Base-by-base conservation (phyloP, 768 basidiomycete species). In the Panaeolus cyanescens region DNA sequence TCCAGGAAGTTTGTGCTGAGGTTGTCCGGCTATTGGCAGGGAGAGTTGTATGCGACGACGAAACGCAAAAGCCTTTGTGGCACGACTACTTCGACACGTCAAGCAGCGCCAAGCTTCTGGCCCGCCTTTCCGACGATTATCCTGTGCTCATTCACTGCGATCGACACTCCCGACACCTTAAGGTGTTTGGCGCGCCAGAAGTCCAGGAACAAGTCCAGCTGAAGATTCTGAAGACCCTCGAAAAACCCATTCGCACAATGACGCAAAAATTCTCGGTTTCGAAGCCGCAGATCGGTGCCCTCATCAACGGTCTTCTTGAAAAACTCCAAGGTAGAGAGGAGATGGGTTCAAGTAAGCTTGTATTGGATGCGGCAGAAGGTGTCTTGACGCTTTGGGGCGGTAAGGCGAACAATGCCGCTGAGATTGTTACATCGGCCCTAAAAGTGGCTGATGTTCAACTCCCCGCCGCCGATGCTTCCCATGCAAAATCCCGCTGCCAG, bases 81-180 rank as follows among this genome's bases (percentile, higher is more conserved):
- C 79, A 83, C 54, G 78, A 79, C 17, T 82, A 81, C 58, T 79
- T 86, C 60, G 74, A 77, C 15, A 69, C 73, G n/a, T 54, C 73
- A n/a, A 79, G 76, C 59, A 80, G 82, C 37, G 58, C 61, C 20
- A 73, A 73, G 25, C 70, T 71, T 8, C 56, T 86, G 30, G 74
- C 77, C n/a, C 37, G 32, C 22, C 36, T 55, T 15, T 58, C 59
- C 54, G 67, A 68, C 28, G 32, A 83, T 20, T 79, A 79, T 61
- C 39, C 64, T 8, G 71, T 74, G 13, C 69, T 76, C 58, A 71
- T 85, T 37, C 70, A 73, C 37, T 69, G 72, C 22, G 84, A 87
- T 61, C 66, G 62, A 40, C 78, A 79, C 17, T 71, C 68, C 1
- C 74, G 71, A 36, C 65, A 70, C 36, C 64, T 86, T 32, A 74